Evolutionary conservation across 2,329 filamentous ascomycete species (phyloP).

Genomic region (Tympanopsis confertula): DNA sequence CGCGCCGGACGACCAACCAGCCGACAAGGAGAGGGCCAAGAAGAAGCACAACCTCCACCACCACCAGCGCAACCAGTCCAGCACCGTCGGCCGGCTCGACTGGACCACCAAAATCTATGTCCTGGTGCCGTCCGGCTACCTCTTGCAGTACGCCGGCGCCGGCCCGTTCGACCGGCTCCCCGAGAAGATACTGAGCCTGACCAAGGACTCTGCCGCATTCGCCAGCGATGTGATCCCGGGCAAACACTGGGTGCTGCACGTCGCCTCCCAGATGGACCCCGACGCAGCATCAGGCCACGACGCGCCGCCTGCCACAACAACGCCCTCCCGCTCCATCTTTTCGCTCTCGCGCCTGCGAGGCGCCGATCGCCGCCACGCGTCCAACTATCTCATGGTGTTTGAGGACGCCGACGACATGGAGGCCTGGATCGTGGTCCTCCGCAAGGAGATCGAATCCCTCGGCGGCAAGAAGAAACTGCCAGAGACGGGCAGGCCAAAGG

Average conservation of each 20-base stretch:
- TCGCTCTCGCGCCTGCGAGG: constrained; percentile 51
- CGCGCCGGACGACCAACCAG: constrained; percentile 1
- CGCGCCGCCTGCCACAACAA: constrained; percentile 12
- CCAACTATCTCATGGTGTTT: constrained; percentile 62
- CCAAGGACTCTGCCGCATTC: constrained; percentile 67
- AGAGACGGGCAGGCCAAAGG: constrained; percentile 42
- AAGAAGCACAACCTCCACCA: constrained; percentile 24
- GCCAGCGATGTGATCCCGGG: constrained; percentile 71
- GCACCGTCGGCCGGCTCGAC: constrained; percentile 36
- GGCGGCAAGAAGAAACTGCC: constrained; percentile 54
- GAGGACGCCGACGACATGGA: constrained; percentile 66
- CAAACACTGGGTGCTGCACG: constrained; percentile 68
- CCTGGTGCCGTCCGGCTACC: constrained; percentile 57
- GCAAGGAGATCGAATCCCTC: constrained; percentile 58
- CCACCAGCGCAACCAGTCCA: constrained; percentile 29
- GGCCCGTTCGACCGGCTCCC: constrained; percentile 62
- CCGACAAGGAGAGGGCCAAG: constrained; percentile 25
- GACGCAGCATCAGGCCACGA: constrained; percentile 31
- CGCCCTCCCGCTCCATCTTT: constrained; percentile 49
- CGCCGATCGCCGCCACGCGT: constrained; percentile 41
- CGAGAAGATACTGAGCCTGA: constrained; percentile 62
- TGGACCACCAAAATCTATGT: constrained; percentile 65
- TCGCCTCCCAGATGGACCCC: constrained; percentile 53
- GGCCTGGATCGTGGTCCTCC: constrained; percentile 57
- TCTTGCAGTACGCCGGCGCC: constrained; percentile 64